Evolutionary conservation across 1,284 basidiomycete species (phyloP).

Genomic region (Papiliotrema fonsecae): DNA sequence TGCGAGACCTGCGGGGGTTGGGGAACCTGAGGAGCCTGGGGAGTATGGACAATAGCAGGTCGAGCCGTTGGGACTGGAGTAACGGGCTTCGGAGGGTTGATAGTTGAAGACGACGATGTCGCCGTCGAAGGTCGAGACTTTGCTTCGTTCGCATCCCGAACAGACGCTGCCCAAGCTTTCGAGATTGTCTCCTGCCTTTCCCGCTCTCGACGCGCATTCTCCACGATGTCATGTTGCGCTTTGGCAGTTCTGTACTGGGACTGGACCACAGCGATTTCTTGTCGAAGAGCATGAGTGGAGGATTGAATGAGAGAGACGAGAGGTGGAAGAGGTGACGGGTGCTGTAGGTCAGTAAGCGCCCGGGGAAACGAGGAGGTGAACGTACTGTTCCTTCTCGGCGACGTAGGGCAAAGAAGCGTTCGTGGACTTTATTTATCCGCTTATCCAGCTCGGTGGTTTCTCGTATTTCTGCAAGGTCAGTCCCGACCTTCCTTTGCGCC

Average conservation of each 20-base stretch:
- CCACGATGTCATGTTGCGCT: background rate
- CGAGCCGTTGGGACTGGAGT: background rate
- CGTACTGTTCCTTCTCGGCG: conserved; percentile 30
- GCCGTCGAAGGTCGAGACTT: too few relatives aligned
- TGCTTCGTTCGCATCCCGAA: too few relatives aligned
- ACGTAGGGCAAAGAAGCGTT: conserved; percentile 24
- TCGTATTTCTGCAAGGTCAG: conserved; percentile 13
- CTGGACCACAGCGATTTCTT: conserved; percentile 26
- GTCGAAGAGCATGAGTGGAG: conserved; percentile 21
- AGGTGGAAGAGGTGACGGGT: conserved; percentile 27
- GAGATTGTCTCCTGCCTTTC: background rate
- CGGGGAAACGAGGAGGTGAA: background rate
- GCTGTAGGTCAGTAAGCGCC: conserved; percentile 12
- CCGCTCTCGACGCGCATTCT: background rate
- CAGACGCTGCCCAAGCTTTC: background rate
- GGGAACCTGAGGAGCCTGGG: background rate
- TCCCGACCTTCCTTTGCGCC: background rate
- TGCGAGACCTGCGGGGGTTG: too few relatives aligned
- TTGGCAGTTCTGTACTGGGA: conserved; percentile 2
- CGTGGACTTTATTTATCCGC: conserved; percentile 20
- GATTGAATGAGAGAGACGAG: conserved; percentile 28
- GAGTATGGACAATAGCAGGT: background rate
- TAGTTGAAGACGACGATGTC: background rate
- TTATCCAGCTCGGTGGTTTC: conserved; percentile 17
- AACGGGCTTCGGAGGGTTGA: background rate